Conservation (phyloP, 768 basidiomycete species). For the Mycena chlorophos region DNA sequence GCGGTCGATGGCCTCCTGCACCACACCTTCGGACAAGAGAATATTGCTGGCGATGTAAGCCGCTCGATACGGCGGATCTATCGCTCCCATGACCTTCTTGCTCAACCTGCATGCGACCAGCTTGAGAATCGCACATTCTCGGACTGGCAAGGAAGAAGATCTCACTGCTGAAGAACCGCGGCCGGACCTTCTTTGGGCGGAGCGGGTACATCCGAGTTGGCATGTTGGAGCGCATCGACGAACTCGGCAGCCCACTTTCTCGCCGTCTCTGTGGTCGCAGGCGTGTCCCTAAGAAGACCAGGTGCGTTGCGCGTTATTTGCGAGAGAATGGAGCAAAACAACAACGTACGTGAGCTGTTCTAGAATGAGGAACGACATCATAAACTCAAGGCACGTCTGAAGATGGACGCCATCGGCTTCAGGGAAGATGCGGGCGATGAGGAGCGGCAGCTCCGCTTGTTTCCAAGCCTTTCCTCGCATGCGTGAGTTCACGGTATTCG, state of each 20-base stretch:
- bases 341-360: constrained; percentile 24
- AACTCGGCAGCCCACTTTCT: constrained; percentile 20
- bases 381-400: constrained; percentile 20
- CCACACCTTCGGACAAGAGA: constrained; percentile 19
- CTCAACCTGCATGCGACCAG: constrained; percentile 1
- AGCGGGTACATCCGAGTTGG: neutral
- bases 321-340: neutral
- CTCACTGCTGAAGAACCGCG: constrained; percentile 21
- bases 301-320: neutral
- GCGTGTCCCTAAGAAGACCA: constrained; percentile 9
- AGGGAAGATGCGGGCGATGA: constrained; percentile 23
- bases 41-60: constrained; percentile 18
- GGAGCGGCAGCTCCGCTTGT: constrained; percentile 24
- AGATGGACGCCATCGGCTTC: constrained; percentile 20
- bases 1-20: constrained; percentile 25
- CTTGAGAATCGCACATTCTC: neutral
- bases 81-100: constrained; percentile 14
- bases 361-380: constrained; percentile 26
- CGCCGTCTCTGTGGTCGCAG: constrained; percentile 13
- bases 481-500: neutral
- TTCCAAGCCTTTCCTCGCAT: constrained; percentile 25
- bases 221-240: constrained; percentile 14
- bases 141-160: neutral
- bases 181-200: constrained; percentile 12
- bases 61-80: constrained; percentile 17